A percentile compares a stretch with the other conserved stretches of the same genome.
Evolutionary conservation across 2,329 filamentous ascomycete species (phyloP).

Genomic region (Exophiala mesophila): DNA sequence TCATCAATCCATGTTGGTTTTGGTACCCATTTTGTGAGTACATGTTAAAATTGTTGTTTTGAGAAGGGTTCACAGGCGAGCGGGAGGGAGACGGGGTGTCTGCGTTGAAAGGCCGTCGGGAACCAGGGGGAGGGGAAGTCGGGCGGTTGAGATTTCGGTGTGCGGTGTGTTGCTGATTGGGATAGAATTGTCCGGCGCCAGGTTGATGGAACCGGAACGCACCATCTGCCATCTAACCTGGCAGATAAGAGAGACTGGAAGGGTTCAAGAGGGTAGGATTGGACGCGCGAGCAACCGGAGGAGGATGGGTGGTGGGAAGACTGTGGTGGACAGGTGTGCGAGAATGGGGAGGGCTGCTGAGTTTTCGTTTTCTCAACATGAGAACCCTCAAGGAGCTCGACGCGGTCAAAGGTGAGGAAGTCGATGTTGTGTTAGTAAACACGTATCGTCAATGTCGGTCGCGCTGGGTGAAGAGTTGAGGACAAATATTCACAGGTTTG

Average conservation of each 20-base stretch:
- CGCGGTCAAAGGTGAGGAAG: conserved; percentile 4
- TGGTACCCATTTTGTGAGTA: conserved; percentile 44
- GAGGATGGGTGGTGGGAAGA: conserved; percentile 8
- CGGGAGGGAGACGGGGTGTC: conserved; percentile 46
- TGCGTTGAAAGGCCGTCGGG: conserved; percentile 40
- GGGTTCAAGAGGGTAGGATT: conserved; percentile 1
- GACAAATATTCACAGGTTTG: neutral
- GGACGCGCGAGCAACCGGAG: conserved; percentile 6
- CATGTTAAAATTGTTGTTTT: conserved; percentile 44
- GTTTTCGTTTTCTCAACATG: conserved; percentile 49
- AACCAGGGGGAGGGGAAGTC: conserved; percentile 42
- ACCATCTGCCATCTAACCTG: conserved; percentile 53
- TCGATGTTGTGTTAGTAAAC: conserved; percentile 1
- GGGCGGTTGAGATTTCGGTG: conserved; percentile 42
- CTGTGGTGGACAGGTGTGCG: conserved; percentile 16
- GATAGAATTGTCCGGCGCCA: conserved; percentile 49
- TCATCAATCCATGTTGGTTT: conserved; percentile 48
- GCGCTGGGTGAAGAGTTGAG: neutral
- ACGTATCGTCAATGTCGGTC: neutral
- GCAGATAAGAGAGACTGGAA: conserved; percentile 26
- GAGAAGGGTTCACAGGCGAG: conserved; percentile 41
- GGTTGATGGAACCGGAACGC: conserved; percentile 51
- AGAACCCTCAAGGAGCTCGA: conserved; percentile 24
- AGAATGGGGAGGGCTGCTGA: conserved; percentile 33
- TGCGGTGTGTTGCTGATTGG: conserved; percentile 39